Percentiles rank a stretch among this genome's conserved stretches.
phyloP scores from a whole-genome alignment of 768 basidiomycete genomes.

The Suillus luteus region DNA sequence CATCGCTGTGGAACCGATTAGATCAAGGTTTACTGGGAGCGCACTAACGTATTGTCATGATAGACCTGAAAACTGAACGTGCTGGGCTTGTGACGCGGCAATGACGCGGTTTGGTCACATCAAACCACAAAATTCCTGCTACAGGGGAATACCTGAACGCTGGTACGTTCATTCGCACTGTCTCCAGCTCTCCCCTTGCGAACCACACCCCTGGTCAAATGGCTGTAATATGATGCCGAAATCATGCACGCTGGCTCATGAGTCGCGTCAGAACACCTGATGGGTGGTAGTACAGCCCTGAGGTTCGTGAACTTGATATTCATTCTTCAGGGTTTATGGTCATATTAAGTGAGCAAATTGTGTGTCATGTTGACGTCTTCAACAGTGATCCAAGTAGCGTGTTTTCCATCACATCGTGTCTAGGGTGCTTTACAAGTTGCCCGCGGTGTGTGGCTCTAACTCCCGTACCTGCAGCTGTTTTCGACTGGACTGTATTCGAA shows the following conservation, averaged over 20 bases:
- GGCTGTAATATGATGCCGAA: background rate
- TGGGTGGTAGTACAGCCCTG: slow-evolving; percentile 4
- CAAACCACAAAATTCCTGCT: background rate
- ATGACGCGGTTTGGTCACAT: background rate
- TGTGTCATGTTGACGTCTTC: slow-evolving; percentile 10
- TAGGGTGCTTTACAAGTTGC: slow-evolving; percentile 6
- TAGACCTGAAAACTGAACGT: slow-evolving; percentile 29
- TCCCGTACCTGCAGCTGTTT: slow-evolving; percentile 2
- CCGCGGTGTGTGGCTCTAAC: slow-evolving; percentile 7
- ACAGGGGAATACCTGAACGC: background rate
- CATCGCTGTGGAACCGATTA: slow-evolving; percentile 38
- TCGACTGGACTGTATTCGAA: slow-evolving; percentile 6
- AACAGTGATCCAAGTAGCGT: background rate
- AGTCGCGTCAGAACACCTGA: slow-evolving; percentile 5
- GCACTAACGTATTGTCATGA: slow-evolving; percentile 39
- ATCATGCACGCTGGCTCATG: background rate
- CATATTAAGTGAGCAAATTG: slow-evolving; percentile 1
- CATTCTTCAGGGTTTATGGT: slow-evolving; percentile 6
- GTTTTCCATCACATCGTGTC: slow-evolving; percentile 8
- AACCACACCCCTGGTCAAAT: background rate
- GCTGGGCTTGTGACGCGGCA: slow-evolving; percentile 14
- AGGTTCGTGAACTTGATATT: slow-evolving; percentile 3
- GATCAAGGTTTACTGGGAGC: slow-evolving; percentile 33
- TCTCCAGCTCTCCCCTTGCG: background rate
- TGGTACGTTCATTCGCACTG: background rate